These are phyloP conservation scores for Boletus vinaceobasis DNA, from an alignment of 768 basidiomycete species.

Conservation along the genomic window DNA sequence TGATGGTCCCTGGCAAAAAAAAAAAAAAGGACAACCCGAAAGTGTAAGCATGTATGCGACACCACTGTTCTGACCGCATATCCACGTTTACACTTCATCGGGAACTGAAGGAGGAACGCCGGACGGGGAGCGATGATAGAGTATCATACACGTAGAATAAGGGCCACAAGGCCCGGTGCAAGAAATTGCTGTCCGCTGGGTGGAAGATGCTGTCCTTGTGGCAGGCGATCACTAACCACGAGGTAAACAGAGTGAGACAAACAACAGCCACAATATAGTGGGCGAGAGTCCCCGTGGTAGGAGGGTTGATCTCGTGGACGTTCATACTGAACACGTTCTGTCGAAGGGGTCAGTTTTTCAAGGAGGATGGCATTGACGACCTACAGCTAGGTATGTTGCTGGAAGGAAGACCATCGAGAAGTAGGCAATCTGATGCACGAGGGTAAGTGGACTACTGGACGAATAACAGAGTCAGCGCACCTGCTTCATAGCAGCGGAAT, in stretches of 20 bases:
- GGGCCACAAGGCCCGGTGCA: conserved; percentile 23
- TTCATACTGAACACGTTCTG: conserved; percentile 33
- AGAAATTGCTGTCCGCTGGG: conserved; percentile 1
- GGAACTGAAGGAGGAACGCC: neutral
- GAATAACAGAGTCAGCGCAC: conserved; percentile 2
- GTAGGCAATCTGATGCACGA: conserved; percentile 42
- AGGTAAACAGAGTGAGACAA: conserved; percentile 44
- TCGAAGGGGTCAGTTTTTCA: conserved; percentile 13
- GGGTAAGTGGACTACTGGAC: neutral
- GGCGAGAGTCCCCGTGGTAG: conserved; percentile 29
- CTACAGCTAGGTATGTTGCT: conserved; percentile 39
- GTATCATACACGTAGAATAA: conserved; percentile 10
- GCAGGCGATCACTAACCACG: conserved; percentile 54
- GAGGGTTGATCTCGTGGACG: conserved; percentile 26
- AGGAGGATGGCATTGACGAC: neutral
- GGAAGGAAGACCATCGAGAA: conserved; percentile 59
- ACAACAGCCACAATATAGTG: conserved; percentile 41
- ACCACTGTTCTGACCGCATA: neutral
- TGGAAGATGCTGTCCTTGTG: conserved; percentile 30
- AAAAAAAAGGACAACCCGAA: neutral
- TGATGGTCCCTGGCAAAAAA: too few species aligned
- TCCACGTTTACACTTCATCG: neutral
- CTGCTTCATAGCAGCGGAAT: conserved; percentile 20
- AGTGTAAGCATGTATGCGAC: neutral
- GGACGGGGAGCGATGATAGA: neutral